These are phyloP conservation scores for Diplodia seriata DNA, from an alignment of 2,329 filamentous ascomycete genomes.

Conservation along the genomic window DNA sequence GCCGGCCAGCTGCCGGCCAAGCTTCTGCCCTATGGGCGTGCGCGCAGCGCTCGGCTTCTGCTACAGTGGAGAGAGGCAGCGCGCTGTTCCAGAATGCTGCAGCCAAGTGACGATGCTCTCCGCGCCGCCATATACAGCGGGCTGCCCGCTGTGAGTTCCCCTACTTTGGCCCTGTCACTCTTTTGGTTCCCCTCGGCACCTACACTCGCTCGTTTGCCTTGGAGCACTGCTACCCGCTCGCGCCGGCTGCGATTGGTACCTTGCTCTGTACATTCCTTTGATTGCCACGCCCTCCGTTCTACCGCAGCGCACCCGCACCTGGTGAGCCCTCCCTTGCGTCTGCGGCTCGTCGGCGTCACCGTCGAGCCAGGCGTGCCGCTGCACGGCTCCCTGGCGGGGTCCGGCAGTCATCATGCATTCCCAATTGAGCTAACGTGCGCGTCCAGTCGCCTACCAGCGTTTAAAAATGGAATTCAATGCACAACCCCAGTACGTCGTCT, in stretches of 20 bases:
- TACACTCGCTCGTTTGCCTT: conserved; percentile 18
- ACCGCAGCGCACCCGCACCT: not conserved
- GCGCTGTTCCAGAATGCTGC: conserved; percentile 31
- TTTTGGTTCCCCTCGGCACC: conserved; percentile 14
- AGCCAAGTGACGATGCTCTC: conserved; percentile 22
- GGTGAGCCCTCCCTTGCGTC: conserved; percentile 40
- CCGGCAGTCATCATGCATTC: conserved; percentile 31
- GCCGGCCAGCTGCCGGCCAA: conserved; percentile 21
- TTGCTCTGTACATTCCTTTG: conserved; percentile 33
- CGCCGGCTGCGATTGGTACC: conserved; percentile 27
- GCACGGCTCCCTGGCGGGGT: conserved; percentile 36
- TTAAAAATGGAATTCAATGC: conserved; percentile 54
- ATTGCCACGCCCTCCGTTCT: not conserved
- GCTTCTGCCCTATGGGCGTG: conserved; percentile 30
- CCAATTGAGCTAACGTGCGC: conserved; percentile 24
- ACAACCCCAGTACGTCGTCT: conserved; percentile 47
- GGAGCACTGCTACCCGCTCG: conserved; percentile 27
- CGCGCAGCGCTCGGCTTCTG: conserved; percentile 28
- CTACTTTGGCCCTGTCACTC: conserved; percentile 33
- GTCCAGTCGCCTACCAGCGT: conserved; percentile 16
- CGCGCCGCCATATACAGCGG: conserved; percentile 23
- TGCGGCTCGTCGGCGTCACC: conserved; percentile 28
- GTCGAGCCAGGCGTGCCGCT: conserved; percentile 34
- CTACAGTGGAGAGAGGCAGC: conserved; percentile 29
- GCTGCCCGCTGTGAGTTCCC: conserved; percentile 10